phyloP scores from a whole-genome alignment of 2,329 filamentous ascomycete genomes.

The Fusarium sp. region DNA sequence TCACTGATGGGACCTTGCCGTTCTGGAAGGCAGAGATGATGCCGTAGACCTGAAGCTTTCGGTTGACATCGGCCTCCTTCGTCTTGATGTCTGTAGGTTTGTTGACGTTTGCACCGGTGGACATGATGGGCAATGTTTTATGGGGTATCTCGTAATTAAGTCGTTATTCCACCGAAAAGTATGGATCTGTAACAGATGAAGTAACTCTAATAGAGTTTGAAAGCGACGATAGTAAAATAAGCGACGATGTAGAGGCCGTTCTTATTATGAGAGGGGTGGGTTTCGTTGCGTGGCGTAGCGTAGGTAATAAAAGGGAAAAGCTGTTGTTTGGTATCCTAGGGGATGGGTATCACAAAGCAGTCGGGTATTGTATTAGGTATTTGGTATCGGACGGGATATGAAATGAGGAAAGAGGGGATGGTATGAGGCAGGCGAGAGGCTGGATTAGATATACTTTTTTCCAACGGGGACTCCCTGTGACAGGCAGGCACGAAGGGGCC shows the following conservation, averaged over 20 bases:
- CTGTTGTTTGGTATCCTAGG: conserved; percentile 38
- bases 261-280: conserved; percentile 18
- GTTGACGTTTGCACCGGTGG: conserved; percentile 70
- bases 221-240: conserved; percentile 7
- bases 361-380: conserved; percentile 39
- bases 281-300: conserved; percentile 8
- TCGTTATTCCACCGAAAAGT: conserved; percentile 20
- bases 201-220: conserved; percentile 16
- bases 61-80: conserved; percentile 89
- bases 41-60: conserved; percentile 94
- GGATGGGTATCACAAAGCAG: conserved; percentile 51
- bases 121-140: conserved; percentile 49
- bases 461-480: conserved; percentile 19
- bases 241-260: conserved; percentile 17
- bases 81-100: conserved; percentile 77
- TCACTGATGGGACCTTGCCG: conserved; percentile 90
- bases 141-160: conserved; percentile 36
- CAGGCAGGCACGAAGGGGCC: conserved; percentile 31
- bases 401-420: conserved; percentile 15
- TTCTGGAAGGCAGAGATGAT: conserved; percentile 87
- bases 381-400: conserved; percentile 29
- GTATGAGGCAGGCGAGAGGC: conserved; percentile 20
- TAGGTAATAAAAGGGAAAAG: conserved; percentile 28
- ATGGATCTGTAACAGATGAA: conserved; percentile 3
- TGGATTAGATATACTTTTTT: conserved; percentile 49